Base-by-base conservation (phyloP, 176 grass and related monocot genomes). In the Avena insularis region DNA sequence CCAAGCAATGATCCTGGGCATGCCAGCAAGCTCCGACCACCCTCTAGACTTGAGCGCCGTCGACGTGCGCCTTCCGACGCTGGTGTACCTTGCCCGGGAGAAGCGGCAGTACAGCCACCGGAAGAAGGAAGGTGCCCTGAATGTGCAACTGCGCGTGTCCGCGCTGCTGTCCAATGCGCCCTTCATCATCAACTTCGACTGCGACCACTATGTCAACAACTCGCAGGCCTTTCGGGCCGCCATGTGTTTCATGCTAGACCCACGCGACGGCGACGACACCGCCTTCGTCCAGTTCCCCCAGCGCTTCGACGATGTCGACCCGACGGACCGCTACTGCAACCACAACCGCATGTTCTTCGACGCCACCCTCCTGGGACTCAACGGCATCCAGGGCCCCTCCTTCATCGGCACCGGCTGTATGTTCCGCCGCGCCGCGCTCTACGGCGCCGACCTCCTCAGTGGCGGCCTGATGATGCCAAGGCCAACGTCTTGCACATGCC, bases 341-440 rank as follows among this genome's bases (percentile, higher is more conserved):
- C 95, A 97, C 67, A 97, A 97, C 71, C 94, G 89, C 5, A 91
- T 97, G 77, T 95, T 97, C 91, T 97, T 97, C 33, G 95, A 97
- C 13, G 91, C 93, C 61, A 95, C 94, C 87, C 95, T 97, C 93
- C 91, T 93, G n/a, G 86, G 91, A 13, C 95, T 97, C 50, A 93
- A 97, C 29, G 93, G 95, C 6, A 25, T 93, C 4, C 95, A 94
- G 51, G 88, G 88, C 0, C 88, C 88, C 1, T 69, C 78, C 50
- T 90, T 82, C 83, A 60, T 90, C 13, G 83, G 88, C 50, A 86
- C 88, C 19, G 88, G 88, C 5, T 70, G 35, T 7, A 49, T 86
- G 78, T 89, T 89, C 59, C 83, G 77, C 0, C 83, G 88, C 9
- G 77, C 46, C 2, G 25, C 88, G 0, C 69, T 89, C 6, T 89